A percentile compares a stretch with the other conserved stretches of the same genome.
These are phyloP conservation scores for Pseudofabraea citricarpa DNA, from an alignment of 2,329 filamentous ascomycete genomes.

Conservation along the genomic window DNA sequence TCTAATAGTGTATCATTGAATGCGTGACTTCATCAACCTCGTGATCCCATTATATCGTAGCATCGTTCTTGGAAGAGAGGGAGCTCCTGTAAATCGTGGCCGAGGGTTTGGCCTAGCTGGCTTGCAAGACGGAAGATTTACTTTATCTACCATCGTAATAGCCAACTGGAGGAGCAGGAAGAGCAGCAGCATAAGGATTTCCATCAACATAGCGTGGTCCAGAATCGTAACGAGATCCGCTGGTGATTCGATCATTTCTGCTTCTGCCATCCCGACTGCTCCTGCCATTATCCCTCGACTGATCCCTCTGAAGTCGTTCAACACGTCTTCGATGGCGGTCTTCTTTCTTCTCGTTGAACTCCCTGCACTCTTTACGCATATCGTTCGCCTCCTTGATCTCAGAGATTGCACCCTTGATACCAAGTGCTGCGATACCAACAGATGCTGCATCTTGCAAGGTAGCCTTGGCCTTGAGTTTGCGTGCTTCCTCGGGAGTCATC, in stretches of 20 bases:
- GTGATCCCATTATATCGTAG: background rate
- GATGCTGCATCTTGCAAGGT: conserved; percentile 61
- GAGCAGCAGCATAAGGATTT: conserved; percentile 36
- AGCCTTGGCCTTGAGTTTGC: conserved; percentile 58
- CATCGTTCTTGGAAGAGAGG: background rate
- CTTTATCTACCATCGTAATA: conserved; percentile 16
- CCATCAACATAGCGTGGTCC: conserved; percentile 37
- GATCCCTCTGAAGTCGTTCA: conserved; percentile 35
- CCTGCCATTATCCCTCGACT: conserved; percentile 20
- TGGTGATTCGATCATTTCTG: conserved; percentile 9
- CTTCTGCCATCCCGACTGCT: conserved; percentile 25
- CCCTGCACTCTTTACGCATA: conserved; percentile 49
- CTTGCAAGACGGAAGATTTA: too few species aligned
- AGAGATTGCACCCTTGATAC: conserved; percentile 58
- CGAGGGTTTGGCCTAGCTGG: too few species aligned
- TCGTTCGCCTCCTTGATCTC: conserved; percentile 67
- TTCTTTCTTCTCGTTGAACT: conserved; percentile 46
- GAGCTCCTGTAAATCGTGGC: too few species aligned
- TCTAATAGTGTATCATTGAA: background rate
- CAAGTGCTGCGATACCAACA: conserved; percentile 61
- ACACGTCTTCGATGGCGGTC: conserved; percentile 38
- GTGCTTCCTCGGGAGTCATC: conserved; percentile 57
- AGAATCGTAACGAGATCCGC: conserved; percentile 27
- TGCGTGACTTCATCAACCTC: conserved; percentile 2
- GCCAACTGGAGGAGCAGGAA: conserved; percentile 28